Conservation (phyloP, 2,329 filamentous ascomycete genomes). For the Beauveria sp. region DNA sequence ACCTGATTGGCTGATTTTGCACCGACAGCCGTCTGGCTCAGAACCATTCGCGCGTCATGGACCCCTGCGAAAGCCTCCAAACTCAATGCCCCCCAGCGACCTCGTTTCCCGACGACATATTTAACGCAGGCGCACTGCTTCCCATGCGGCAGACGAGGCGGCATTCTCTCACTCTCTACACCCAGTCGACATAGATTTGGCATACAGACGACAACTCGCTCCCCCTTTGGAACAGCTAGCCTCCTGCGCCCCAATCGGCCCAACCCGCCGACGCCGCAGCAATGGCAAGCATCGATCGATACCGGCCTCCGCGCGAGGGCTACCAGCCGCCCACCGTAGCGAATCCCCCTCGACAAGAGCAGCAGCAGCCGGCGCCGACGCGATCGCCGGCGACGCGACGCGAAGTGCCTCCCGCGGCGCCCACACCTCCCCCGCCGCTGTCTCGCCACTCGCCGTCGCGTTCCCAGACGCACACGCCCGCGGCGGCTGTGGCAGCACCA, state of each 20-base stretch:
- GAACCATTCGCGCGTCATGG: constrained; percentile 7
- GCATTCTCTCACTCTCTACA: neutral
- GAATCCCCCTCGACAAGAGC: constrained; percentile 24
- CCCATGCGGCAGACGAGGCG: neutral
- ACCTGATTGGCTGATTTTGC: constrained; percentile 11
- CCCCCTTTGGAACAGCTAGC: no score
- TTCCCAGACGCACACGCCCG: constrained; percentile 37
- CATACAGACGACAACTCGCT: no score
- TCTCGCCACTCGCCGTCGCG: constrained; percentile 49
- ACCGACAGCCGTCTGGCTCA: neutral
- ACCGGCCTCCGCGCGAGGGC: constrained; percentile 48
- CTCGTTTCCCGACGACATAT: neutral
- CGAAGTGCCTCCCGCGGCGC: constrained; percentile 53
- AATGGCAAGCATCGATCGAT: constrained; percentile 56
- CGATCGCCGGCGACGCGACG: constrained; percentile 42
- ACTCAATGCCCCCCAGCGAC: neutral
- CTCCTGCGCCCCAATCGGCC: neutral
- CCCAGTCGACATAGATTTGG: neutral
- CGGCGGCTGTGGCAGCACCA: neutral
- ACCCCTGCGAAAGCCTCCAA: constrained; percentile 9
- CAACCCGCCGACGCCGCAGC: neutral
- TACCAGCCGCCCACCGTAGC: constrained; percentile 42
- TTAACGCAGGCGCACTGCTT: neutral
- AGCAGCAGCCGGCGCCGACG: neutral
- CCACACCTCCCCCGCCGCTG: constrained; percentile 51